phyloP scores from a whole-genome alignment of 495 filamentous ascomycete genomes.

The Paragyromitra xinjiangensis region DNA sequence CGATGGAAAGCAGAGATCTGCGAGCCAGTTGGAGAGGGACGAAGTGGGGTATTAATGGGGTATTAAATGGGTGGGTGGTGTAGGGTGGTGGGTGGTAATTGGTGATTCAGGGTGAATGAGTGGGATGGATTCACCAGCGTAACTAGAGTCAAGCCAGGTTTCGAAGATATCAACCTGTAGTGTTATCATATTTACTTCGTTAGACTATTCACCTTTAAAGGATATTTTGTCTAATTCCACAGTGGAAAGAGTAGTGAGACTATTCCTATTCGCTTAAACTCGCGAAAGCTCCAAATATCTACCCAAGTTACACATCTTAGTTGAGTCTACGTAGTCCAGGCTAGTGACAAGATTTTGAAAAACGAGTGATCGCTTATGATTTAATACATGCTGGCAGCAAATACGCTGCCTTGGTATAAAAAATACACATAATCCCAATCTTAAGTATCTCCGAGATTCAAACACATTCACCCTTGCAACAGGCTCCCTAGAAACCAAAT shows the following conservation, averaged over 20 bases:
- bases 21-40: background rate
- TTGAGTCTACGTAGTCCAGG: background rate
- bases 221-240: too few species aligned
- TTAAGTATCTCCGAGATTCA: background rate
- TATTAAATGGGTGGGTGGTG: background rate
- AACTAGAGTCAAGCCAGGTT: too few species aligned
- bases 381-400: background rate
- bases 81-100: background rate
- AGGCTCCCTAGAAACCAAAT: background rate
- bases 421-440: background rate
- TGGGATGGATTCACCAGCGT: too few species aligned
- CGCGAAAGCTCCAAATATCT: too few species aligned
- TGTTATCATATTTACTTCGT: too few species aligned
- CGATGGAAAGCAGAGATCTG: background rate
- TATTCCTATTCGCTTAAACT: too few species aligned
- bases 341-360: background rate
- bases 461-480: background rate
- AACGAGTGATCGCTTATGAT: background rate
- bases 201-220: too few species aligned
- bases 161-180: too few species aligned
- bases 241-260: too few species aligned
- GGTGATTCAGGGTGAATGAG: too few species aligned
- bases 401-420: background rate
- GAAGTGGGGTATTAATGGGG: background rate
- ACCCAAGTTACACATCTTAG: background rate